These are phyloP conservation scores for Yamadazyma laniorum DNA, from an alignment of 805 yeast genomes.

Conservation along the genomic window DNA sequence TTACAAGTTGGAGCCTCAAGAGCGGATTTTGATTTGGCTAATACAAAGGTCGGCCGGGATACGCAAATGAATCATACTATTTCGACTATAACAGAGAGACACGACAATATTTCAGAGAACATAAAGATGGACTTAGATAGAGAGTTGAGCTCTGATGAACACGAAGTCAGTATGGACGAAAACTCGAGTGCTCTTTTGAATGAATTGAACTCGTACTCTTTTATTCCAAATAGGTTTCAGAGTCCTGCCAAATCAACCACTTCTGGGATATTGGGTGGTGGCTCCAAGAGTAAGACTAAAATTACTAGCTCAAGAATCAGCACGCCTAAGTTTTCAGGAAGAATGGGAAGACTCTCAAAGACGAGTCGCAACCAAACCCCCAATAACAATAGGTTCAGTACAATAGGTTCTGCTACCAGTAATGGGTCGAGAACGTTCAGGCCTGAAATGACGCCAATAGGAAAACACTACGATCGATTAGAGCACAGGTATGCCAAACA, in stretches of 20 bases:
- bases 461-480: conserved; percentile 15
- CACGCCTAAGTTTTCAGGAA: conserved; percentile 1
- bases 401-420: neutral
- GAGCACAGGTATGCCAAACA: conserved; percentile 22
- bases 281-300: neutral
- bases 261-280: neutral
- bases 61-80: neutral
- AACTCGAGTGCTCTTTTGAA: conserved; percentile 19
- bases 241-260: neutral
- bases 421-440: neutral
- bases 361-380: neutral
- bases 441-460: conserved; percentile 12
- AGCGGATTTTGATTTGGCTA: conserved; percentile 9
- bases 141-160: conserved; percentile 15
- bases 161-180: conserved; percentile 14
- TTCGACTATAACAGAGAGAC: neutral
- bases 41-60: neutral
- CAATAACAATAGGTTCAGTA: neutral
- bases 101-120: conserved; percentile 2
- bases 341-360: neutral
- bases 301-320: conserved; percentile 1
- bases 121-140: conserved; percentile 12
- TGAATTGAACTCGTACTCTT: conserved; percentile 18
- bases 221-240: conserved; percentile 4
- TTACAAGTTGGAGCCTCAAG: conserved; percentile 14